A percentile compares a stretch with the other conserved stretches of the same genome.
Evolutionary conservation across 306 rosid genomes (phyloP).

Genomic region (Vigna nakashimae): DNA sequence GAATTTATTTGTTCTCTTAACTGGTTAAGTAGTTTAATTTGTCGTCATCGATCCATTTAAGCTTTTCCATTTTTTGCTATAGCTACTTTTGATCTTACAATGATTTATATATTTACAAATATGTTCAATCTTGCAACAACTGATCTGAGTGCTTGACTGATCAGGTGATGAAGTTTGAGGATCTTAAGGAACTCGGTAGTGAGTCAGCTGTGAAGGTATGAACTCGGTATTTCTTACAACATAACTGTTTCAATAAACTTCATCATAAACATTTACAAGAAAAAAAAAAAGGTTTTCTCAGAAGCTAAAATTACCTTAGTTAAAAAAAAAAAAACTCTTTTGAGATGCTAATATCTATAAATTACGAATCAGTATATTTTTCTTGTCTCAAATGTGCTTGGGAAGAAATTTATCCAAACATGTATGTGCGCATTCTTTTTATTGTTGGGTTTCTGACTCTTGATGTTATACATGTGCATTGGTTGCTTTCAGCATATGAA

Average conservation of each 20-base stretch:
- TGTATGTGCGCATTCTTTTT: background rate
- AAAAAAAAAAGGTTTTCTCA: too few species aligned
- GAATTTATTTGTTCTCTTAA: constrained; percentile 21
- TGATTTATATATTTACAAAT: constrained; percentile 9
- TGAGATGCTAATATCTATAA: too few species aligned
- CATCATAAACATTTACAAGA: too few species aligned
- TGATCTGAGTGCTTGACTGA: constrained; percentile 29
- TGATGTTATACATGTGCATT: background rate
- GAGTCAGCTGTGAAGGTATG: constrained; percentile 94
- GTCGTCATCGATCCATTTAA: background rate
- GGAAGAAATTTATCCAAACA: too few species aligned
- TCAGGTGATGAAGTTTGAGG: constrained; percentile 96
- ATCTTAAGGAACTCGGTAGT: constrained; percentile 89
- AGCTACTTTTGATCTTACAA: background rate
- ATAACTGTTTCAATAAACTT: too few species aligned
- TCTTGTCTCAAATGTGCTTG: too few species aligned
- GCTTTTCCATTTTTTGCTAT: background rate
- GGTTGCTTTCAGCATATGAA: background rate
- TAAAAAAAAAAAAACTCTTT: too few species aligned
- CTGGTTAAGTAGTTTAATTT: constrained; percentile 8
- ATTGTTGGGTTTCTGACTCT: background rate
- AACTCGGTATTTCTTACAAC: background rate
- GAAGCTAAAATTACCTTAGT: too few species aligned
- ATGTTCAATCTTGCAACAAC: constrained; percentile 33
- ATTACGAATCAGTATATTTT: too few species aligned